Base-by-base conservation (phyloP, 2,329 filamentous ascomycete species). In the Scopulariopsis brevicaulis region DNA sequence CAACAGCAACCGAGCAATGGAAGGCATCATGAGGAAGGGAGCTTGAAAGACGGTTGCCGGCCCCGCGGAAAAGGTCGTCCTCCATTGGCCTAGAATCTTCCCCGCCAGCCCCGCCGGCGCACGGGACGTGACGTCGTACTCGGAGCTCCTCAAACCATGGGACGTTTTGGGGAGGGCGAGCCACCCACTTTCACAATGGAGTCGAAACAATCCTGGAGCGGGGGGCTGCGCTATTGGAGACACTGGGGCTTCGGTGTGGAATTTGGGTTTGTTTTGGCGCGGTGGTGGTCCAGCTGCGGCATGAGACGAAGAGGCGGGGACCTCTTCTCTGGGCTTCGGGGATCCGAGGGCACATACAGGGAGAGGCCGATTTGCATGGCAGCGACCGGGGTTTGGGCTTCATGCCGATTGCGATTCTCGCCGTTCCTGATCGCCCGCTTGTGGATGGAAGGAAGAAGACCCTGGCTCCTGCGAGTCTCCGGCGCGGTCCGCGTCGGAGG, bases 401-500 rank as follows among this genome's bases (percentile, higher is more conserved):
- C 37, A 40, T 24, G 20, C 20, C 22, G 46, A 50, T 22, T 50
- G 22, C 46, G 20, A 50, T 24, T 50, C 18, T 8, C 40, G 46
- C n/a, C 20, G 7, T 48, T 48, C 46, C 46, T 50, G 46, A 50
- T 50, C 46, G 46, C 46, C 46, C 46, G 46, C 46, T 14, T 24
- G 14, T 50, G 22, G 8, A 22, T 24, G 7, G 22, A 48, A 48
- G 40, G 43, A 50, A 20, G 46, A 12, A 10, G 12, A 2, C 8
- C n/a, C 10, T 15, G 40, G 40, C 3, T 46, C 40, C 15, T 48
- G 22, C 46, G 22, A n/a, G 2, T 24, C 20, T 20, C 20, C 20
- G 15, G 51, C 18, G 53, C 32, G 53, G 53, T 40, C 28, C n/a
- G 53, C 40, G 53, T 54, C 53, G 53, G 53, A 54, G 53, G 53